Conservation (phyloP, 2,329 filamentous ascomycete species). For the Trichophyton schoenleinii region DNA sequence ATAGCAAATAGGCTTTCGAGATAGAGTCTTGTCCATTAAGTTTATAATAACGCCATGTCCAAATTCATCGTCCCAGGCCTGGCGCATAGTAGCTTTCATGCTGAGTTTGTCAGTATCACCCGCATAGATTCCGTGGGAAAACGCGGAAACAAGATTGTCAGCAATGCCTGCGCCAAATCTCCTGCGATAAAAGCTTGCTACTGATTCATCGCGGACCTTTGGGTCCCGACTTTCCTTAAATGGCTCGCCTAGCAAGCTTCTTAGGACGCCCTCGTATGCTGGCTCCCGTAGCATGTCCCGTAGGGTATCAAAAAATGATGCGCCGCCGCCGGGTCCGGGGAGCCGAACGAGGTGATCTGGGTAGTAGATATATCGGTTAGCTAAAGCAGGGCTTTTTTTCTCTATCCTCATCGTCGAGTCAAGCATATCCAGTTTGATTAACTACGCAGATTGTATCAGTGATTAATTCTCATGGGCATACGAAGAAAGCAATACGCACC, state of each 20-base stretch:
- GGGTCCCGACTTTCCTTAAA: constrained; percentile 50
- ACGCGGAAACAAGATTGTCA: constrained; percentile 62
- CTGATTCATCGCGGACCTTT: constrained; percentile 55
- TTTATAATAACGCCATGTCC: background rate
- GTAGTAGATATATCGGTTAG: constrained; percentile 74
- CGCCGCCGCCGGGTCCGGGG: constrained; percentile 33
- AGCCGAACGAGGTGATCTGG: constrained; percentile 64
- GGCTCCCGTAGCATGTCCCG: constrained; percentile 36
- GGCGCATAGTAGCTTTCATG: constrained; percentile 49
- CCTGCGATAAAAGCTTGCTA: constrained; percentile 53
- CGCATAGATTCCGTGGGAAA: constrained; percentile 81
- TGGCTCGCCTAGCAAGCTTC: constrained; percentile 49
- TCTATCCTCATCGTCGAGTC: constrained; percentile 45
- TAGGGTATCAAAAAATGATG: constrained; percentile 18
- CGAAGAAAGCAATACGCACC: background rate
- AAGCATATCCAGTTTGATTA: constrained; percentile 30
- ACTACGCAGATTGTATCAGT: constrained; percentile 24
- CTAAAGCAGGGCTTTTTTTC: constrained; percentile 39
- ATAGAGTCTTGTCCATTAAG: background rate
- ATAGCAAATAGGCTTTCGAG: background rate
- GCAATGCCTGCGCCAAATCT: constrained; percentile 44
- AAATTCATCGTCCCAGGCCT: constrained; percentile 27
- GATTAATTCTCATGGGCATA: background rate
- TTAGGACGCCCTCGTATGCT: constrained; percentile 39
- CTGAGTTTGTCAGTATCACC: constrained; percentile 77